Evolutionary conservation across 441 rosid genomes (phyloP).

Genomic region (Adansonia rubrostipa): DNA sequence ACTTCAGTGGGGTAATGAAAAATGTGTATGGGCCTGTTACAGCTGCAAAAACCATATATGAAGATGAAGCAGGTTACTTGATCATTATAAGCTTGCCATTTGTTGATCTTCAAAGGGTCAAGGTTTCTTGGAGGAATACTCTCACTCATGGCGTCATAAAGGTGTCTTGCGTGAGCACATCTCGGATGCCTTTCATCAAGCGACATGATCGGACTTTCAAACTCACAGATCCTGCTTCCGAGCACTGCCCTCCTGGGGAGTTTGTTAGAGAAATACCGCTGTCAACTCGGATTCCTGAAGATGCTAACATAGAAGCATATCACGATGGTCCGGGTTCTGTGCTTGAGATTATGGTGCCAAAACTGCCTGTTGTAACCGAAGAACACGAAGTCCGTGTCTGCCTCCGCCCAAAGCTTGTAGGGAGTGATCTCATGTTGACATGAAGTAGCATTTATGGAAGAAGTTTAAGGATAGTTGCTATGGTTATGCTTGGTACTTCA

Average conservation of each 20-base stretch:
- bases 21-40: constrained; percentile 63
- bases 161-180: constrained; percentile 60
- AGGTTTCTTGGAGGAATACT: constrained; percentile 74
- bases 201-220: constrained; percentile 64
- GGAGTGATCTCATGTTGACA: constrained; percentile 63
- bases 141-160: constrained; percentile 59
- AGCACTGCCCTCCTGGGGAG: constrained; percentile 75
- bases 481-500: constrained; percentile 33
- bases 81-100: constrained; percentile 70
- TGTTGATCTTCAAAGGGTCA: constrained; percentile 68
- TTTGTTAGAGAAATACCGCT: constrained; percentile 67
- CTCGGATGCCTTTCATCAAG: constrained; percentile 57
- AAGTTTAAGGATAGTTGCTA: constrained; percentile 29
- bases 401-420: constrained; percentile 66
- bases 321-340: constrained; percentile 60
- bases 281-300: constrained; percentile 68
- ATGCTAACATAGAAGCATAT: constrained; percentile 70
- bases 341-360: constrained; percentile 73
- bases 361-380: constrained; percentile 58
- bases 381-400: constrained; percentile 79
- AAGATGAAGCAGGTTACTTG: constrained; percentile 64
- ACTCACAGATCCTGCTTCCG: constrained; percentile 63
- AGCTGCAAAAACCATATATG: constrained; percentile 66
- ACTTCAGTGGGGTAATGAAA: constrained; percentile 65
- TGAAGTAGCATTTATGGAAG: constrained; percentile 35